phyloP scores from a whole-genome alignment of 2,329 filamentous ascomycete species.

The Fusarium sp. region DNA sequence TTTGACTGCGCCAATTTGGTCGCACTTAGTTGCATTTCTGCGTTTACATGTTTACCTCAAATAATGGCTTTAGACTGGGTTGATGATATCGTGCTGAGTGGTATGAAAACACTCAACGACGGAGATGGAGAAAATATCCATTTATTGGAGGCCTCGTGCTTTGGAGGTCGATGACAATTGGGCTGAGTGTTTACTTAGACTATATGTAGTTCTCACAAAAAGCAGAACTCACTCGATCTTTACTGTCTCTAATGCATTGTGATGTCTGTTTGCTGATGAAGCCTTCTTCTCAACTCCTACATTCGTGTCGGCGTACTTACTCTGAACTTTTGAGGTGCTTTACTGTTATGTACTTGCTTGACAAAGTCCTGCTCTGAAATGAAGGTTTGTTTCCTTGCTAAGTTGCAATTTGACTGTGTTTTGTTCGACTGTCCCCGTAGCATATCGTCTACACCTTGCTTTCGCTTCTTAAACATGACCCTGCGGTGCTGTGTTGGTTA shows the following conservation, averaged over 20 bases:
- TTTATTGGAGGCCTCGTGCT: constrained; percentile 27
- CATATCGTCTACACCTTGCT: not conserved
- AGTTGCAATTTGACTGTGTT: not conserved
- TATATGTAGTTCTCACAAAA: constrained; percentile 33
- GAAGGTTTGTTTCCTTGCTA: no score
- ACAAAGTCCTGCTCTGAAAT: not conserved
- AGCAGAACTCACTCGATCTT: constrained; percentile 1
- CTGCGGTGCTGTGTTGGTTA: not conserved
- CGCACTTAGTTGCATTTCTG: constrained; percentile 29
- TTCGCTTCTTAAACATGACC: not conserved
- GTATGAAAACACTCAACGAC: constrained; percentile 32
- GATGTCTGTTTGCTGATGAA: not conserved
- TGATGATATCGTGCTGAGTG: constrained; percentile 33
- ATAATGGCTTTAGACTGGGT: constrained; percentile 48
- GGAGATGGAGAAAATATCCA: constrained; percentile 10
- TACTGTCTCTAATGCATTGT: not conserved
- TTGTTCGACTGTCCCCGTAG: not conserved
- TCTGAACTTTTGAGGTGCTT: not conserved
- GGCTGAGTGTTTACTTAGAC: constrained; percentile 31
- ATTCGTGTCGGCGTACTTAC: not conserved
- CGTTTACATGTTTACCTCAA: constrained; percentile 38
- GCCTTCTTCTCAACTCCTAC: not conserved
- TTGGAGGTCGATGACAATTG: constrained; percentile 33
- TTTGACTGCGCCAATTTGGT: constrained; percentile 41
- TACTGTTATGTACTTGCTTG: not conserved